These are phyloP conservation scores for Auricularia cornea DNA, from an alignment of 768 basidiomycete species.

Conservation along the genomic window DNA sequence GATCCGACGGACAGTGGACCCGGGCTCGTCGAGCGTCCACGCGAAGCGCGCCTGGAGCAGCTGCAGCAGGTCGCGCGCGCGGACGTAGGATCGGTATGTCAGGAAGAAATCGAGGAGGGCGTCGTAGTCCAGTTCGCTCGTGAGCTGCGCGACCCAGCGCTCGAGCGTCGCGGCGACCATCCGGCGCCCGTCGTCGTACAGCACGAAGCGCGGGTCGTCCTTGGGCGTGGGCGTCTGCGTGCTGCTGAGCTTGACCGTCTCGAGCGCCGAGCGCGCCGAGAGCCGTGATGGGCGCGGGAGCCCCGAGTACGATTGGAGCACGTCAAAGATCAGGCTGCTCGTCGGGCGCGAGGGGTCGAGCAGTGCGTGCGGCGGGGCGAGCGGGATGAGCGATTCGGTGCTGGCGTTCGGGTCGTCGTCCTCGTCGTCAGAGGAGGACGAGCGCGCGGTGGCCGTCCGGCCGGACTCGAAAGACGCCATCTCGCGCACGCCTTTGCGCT, in stretches of 20 bases:
- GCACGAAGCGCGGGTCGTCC: slow-evolving; percentile 85
- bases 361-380: not conserved
- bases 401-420: not conserved
- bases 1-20: slow-evolving; percentile 54
- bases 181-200: slow-evolving; percentile 36
- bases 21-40: slow-evolving; percentile 61
- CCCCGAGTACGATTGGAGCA: slow-evolving; percentile 71
- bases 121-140: slow-evolving; percentile 78
- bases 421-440: not conserved
- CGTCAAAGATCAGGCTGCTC: slow-evolving; percentile 69
- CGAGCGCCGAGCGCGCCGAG: slow-evolving; percentile 46
- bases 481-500: slow-evolving; percentile 44
- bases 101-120: slow-evolving; percentile 86
- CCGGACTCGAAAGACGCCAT: slow-evolving; percentile 87
- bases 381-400: not conserved
- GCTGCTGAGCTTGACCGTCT: slow-evolving; percentile 57
- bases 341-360: not conserved
- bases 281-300: slow-evolving; percentile 65
- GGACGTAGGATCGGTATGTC: slow-evolving; percentile 82
- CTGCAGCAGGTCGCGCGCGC: slow-evolving; percentile 69
- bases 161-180: slow-evolving; percentile 89
- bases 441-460: slow-evolving; percentile 44
- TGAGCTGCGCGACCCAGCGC: slow-evolving; percentile 87
- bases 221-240: slow-evolving; percentile 51
- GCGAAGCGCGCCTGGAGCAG: slow-evolving; percentile 82